Conservation (phyloP, 306 rosid genomes). For the Cajanus cajan region DNA sequence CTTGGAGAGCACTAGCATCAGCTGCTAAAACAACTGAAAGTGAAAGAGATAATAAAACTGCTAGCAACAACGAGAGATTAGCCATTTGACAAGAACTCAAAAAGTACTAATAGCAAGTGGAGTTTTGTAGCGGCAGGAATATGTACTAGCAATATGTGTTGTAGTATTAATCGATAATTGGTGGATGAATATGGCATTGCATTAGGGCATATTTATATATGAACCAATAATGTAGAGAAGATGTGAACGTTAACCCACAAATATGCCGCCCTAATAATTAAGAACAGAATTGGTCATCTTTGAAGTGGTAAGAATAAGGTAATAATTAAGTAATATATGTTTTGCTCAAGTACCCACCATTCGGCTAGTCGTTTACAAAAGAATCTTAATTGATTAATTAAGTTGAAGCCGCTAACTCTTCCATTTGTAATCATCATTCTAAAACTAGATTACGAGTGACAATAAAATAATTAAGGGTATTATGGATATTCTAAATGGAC, state of each 20-base stretch:
- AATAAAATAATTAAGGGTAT: background rate
- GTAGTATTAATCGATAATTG: background rate
- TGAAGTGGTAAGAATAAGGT: constrained; percentile 13
- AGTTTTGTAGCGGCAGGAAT: background rate
- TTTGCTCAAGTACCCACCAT: background rate
- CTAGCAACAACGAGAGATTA: constrained; percentile 20
- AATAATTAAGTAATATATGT: too few species aligned
- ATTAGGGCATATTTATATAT: constrained; percentile 25
- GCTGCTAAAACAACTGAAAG: constrained; percentile 22
- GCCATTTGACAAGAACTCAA: constrained; percentile 34
- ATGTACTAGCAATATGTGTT: background rate
- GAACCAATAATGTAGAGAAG: background rate
- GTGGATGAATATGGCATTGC: constrained; percentile 15
- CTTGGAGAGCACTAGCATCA: constrained; percentile 34
- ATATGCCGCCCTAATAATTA: constrained; percentile 21
- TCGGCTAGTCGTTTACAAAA: background rate
- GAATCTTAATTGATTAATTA: constrained; percentile 21
- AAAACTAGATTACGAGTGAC: background rate
- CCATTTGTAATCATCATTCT: background rate
- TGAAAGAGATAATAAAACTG: constrained; percentile 32
- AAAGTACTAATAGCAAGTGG: background rate
- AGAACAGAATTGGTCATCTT: constrained; percentile 27
- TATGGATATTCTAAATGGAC: background rate
- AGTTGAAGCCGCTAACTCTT: background rate
- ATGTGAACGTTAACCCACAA: background rate